These are phyloP conservation scores for Acrocalymma vagum DNA, from an alignment of 2,329 filamentous ascomycete genomes.

Conservation along the genomic window DNA sequence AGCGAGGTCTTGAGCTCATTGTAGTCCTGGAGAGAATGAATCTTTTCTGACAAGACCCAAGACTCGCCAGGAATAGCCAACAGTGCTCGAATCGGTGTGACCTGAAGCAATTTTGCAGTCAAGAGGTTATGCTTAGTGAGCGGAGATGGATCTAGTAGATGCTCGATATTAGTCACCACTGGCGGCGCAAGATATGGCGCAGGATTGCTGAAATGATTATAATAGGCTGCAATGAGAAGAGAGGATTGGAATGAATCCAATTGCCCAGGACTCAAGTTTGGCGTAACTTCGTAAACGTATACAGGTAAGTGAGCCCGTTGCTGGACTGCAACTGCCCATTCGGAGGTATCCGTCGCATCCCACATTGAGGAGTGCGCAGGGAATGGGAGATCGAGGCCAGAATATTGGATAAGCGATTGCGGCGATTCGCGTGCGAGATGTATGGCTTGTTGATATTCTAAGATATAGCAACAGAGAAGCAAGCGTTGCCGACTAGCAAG, in stretches of 20 bases:
- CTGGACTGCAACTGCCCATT: conserved; percentile 33
- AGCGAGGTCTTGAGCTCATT: conserved; percentile 39
- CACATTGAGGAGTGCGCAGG: conserved; percentile 46
- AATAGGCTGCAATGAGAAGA: conserved; percentile 45
- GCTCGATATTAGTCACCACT: conserved; percentile 24
- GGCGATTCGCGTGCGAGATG: conserved; percentile 35
- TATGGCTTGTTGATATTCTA: conserved; percentile 50
- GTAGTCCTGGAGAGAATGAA: conserved; percentile 44
- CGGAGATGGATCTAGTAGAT: conserved; percentile 31
- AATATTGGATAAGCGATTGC: conserved; percentile 23
- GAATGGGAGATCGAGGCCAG: conserved; percentile 47
- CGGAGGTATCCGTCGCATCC: conserved; percentile 37
- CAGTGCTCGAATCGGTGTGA: conserved; percentile 51
- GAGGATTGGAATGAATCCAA: conserved; percentile 47
- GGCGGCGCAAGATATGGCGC: conserved; percentile 20
- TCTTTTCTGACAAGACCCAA: conserved; percentile 55
- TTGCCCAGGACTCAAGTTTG: conserved; percentile 12
- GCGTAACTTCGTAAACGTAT: conserved; percentile 35
- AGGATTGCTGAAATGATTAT: conserved; percentile 31
- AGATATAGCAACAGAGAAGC: conserved; percentile 51
- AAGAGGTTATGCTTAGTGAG: conserved; percentile 39
- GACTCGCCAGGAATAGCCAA: conserved; percentile 55
- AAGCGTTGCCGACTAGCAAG: conserved; percentile 45
- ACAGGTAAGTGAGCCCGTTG: conserved; percentile 25
- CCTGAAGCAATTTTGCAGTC: conserved; percentile 47